Percentiles rank a stretch among this genome's conserved stretches.
These are phyloP conservation scores for Colletotrichum scovillei DNA, from an alignment of 2,329 filamentous ascomycete species.

Conservation along the genomic window DNA sequence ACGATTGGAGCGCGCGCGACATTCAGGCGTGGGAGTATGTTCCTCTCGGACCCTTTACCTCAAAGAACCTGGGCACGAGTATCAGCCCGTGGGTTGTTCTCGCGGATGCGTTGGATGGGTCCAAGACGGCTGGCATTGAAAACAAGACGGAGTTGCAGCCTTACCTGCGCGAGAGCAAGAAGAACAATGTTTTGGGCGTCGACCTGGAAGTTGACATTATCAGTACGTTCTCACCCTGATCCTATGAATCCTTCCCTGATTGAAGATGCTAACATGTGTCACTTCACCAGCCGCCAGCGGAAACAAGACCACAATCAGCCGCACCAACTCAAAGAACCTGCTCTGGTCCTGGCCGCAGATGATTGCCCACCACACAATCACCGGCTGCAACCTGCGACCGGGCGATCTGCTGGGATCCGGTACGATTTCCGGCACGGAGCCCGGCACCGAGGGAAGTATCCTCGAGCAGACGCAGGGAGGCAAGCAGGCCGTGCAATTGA, in stretches of 20 bases:
- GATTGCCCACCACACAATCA: slow-evolving; percentile 83
- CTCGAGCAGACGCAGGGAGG: slow-evolving; percentile 79
- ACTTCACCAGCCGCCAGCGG: slow-evolving; percentile 42
- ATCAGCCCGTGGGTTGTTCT: slow-evolving; percentile 74
- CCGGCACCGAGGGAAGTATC: slow-evolving; percentile 75
- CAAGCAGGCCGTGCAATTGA: slow-evolving; percentile 71
- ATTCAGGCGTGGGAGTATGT: slow-evolving; percentile 72
- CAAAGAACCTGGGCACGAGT: slow-evolving; percentile 70
- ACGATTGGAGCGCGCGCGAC: slow-evolving; percentile 74
- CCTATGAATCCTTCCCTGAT: fast-evolving
- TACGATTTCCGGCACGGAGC: slow-evolving; percentile 75
- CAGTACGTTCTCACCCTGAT: slow-evolving; percentile 45
- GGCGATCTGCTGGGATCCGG: slow-evolving; percentile 84
- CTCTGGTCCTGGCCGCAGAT: slow-evolving; percentile 88
- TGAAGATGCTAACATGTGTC: slow-evolving; percentile 16
- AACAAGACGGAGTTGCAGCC: slow-evolving; percentile 49
- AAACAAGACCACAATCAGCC: slow-evolving; percentile 42
- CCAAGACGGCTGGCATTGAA: slow-evolving; percentile 37
- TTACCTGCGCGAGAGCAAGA: slow-evolving; percentile 68
- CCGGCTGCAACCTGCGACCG: slow-evolving; percentile 78
- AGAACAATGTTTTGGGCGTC: slow-evolving; percentile 49
- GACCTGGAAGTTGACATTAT: slow-evolving; percentile 52
- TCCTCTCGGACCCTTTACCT: slow-evolving; percentile 71
- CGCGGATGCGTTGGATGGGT: slow-evolving; percentile 63
- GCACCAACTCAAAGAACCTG: slow-evolving; percentile 56